Conservation (phyloP, 495 filamentous ascomycete species). For the Lasiosphaeris hirsuta region DNA sequence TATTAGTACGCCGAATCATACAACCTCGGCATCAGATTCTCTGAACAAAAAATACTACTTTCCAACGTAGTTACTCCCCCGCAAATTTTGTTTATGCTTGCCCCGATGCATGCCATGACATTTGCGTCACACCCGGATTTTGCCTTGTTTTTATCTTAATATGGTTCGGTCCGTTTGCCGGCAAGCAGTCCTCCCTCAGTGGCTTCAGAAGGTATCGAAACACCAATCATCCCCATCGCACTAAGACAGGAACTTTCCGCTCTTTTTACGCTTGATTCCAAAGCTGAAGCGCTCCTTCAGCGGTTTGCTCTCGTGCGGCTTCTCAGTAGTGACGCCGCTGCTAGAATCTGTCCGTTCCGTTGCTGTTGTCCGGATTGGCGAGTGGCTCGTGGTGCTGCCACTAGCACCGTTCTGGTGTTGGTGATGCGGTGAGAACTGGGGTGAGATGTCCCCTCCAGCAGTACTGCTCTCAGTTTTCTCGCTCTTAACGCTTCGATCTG, state of each 20-base stretch:
- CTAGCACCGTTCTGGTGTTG: slow-evolving; percentile 13
- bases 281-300: slow-evolving; percentile 56
- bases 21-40: too few relatives aligned
- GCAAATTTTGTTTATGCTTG: too few relatives aligned
- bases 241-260: slow-evolving; percentile 40
- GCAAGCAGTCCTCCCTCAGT: neutral
- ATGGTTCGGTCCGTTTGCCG: too few relatives aligned
- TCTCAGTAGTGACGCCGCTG: slow-evolving; percentile 20
- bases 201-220: neutral
- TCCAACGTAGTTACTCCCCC: too few relatives aligned
- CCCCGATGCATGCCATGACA: too few relatives aligned
- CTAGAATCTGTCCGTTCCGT: slow-evolving; percentile 15
- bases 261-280: slow-evolving; percentile 59
- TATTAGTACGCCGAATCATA: too few relatives aligned
- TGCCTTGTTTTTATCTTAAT: too few relatives aligned
- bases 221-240: slow-evolving; percentile 3
- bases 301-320: slow-evolving; percentile 24
- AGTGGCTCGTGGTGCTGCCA: slow-evolving; percentile 11
- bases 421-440: neutral
- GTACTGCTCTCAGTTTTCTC: slow-evolving; percentile 11
- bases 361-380: slow-evolving; percentile 10
- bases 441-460: neutral
- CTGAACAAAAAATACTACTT: too few relatives aligned
- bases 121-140: too few relatives aligned
- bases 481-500: slow-evolving; percentile 12